Percentiles rank a stretch among this genome's conserved stretches.
Evolutionary conservation across 345 rosid species (phyloP).

Genomic region (Eucalyptus curtisii): DNA sequence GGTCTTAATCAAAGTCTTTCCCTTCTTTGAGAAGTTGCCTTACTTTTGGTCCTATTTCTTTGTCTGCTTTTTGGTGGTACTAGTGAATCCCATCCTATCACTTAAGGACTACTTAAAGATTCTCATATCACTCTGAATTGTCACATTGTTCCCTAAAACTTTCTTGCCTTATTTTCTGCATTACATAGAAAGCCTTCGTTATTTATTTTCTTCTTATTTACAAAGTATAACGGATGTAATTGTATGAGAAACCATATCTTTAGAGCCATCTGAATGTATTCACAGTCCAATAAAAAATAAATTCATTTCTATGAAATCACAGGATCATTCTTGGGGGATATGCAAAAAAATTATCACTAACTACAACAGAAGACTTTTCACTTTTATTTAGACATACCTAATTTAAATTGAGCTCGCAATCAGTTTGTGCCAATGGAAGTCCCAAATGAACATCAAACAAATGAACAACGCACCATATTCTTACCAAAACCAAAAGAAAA

Average conservation of each 20-base stretch:
- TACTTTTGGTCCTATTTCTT: neutral
- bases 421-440: neutral
- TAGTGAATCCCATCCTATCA: neutral
- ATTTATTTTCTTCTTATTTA: neutral
- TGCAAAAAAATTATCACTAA: neutral
- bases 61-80: neutral
- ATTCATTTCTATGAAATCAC: neutral
- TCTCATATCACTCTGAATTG: neutral
- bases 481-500: neutral
- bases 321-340: neutral
- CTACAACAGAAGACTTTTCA: neutral
- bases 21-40: neutral
- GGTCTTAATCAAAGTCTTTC: neutral
- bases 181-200: neutral
- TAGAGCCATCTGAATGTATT: neutral
- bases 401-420: neutral
- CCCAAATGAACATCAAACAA: neutral
- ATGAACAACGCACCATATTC: neutral
- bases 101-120: neutral
- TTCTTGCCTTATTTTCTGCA: neutral
- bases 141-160: neutral
- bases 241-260: neutral
- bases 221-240: neutral
- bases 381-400: neutral
- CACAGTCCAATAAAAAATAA: neutral